Evolutionary conservation across 768 basidiomycete genomes (phyloP), one percentile per base, ranked within the genome.

Genomic region (Cubamyces sp.): DNA sequence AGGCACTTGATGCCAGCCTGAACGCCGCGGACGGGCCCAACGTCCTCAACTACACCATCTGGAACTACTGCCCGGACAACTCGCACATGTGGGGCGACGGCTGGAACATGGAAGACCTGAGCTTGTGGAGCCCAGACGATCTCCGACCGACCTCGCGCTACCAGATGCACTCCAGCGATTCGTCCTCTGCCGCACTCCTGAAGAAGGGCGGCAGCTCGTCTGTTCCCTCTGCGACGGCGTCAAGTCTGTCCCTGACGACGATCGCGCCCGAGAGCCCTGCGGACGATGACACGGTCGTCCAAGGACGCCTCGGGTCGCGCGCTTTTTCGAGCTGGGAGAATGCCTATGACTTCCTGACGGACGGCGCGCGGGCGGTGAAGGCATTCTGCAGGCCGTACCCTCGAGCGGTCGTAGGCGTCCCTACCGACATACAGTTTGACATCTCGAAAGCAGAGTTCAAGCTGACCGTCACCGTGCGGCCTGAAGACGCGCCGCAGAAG

Each of bases 41-140:
- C 66, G 81, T 74, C 39, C 74, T 96, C 61, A 92, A 81, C 67
- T 96, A 85, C 73, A 94, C 94, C 48, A 76, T 93, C 9, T 97
- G 95, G 95, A 91, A 87, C 37, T 97, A 96, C 71, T 89, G 90
- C 61, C 79, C 90, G 0, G 91, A 96, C 67, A 88, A 87, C 70
- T 81, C 79, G 25, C 93, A 98, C 70, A 78, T 84, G 70, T 97
- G 92, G 92, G 94, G 96, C 15, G 96, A 99, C 75, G 88, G 88
- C 0, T 99, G 96, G 96, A 96, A 98, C 73, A 85, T 92, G 76
- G 96, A 99, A 76, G 96, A 98, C 76, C 73, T 98, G 61, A 94
- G 91, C 65, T 64, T 98, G 15, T 98, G 92, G 92, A 89, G 88
- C 67, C 66, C 74, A 3, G 92, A 94, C 66, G 95, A 98, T 71